Percentiles rank a stretch among this genome's conserved stretches.
phyloP scores from a whole-genome alignment of 2,329 filamentous ascomycete species.

The Talaromyces piceae region DNA sequence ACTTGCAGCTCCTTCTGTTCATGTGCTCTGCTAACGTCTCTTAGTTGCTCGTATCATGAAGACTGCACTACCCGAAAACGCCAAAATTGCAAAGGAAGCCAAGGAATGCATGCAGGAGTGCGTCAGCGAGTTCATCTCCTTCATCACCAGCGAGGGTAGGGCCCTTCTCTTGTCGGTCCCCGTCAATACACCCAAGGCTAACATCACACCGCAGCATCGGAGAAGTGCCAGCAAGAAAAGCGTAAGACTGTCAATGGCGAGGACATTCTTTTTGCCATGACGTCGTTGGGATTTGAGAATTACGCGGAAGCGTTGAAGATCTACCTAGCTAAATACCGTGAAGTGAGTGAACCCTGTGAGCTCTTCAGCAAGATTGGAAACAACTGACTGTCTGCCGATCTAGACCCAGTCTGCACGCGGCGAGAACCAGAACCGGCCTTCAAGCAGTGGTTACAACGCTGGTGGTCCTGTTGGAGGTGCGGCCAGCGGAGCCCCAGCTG shows the following conservation, averaged over 20 bases:
- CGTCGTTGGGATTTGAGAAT: constrained; percentile 96
- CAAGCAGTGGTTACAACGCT: constrained; percentile 40
- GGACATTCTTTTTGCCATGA: constrained; percentile 98
- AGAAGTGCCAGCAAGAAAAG: constrained; percentile 99
- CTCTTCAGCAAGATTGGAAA: constrained; percentile 25
- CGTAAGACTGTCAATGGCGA: constrained; percentile 98
- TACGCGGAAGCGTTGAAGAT: constrained; percentile 98
- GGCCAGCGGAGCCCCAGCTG: constrained; percentile 21
- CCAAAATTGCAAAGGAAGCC: constrained; percentile 97
- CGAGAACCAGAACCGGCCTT: constrained; percentile 53
- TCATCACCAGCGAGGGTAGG: constrained; percentile 97
- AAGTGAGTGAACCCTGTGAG: constrained; percentile 60
- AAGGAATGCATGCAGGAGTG: constrained; percentile 99
- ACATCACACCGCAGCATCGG: constrained; percentile 63
- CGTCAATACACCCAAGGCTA: not conserved
- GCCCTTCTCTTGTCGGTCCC: constrained; percentile 14
- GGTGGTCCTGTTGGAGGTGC: constrained; percentile 32
- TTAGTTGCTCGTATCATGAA: constrained; percentile 99
- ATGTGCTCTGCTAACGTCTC: constrained; percentile 66
- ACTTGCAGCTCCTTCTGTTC: too few species aligned
- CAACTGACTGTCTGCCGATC: constrained; percentile 39
- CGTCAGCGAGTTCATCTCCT: constrained; percentile 99
- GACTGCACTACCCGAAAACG: constrained; percentile 90
- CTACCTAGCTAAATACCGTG: constrained; percentile 93
- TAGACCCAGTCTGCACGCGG: constrained; percentile 73